Evolutionary conservation across 192 early-diverging fungal species (phyloP).

Genomic region (Linnemannia exigua): DNA sequence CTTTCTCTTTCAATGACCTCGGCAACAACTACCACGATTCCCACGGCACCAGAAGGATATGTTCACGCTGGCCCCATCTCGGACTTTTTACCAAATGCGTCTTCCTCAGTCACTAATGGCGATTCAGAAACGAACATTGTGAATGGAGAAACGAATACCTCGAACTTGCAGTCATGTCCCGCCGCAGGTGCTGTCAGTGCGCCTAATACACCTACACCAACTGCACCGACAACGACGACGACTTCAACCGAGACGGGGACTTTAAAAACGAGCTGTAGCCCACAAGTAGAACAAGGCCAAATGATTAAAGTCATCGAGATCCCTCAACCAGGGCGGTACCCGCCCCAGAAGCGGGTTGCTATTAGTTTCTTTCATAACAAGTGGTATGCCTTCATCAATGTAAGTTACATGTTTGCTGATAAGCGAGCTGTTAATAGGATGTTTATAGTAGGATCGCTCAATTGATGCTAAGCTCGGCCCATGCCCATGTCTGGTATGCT

Average conservation of each 20-base stretch:
- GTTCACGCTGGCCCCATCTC: slow-evolving; percentile 32
- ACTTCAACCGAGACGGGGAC: background rate
- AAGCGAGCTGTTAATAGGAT: background rate
- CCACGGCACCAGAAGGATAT: slow-evolving; percentile 24
- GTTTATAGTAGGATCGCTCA: too few relatives aligned
- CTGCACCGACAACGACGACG: background rate
- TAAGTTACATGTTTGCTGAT: too few relatives aligned
- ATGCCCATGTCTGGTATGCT: too few relatives aligned
- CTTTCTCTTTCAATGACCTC: background rate
- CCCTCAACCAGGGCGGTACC: slow-evolving; percentile 49
- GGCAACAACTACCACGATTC: background rate
- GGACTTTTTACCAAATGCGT: slow-evolving; percentile 22
- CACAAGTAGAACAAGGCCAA: slow-evolving; percentile 4
- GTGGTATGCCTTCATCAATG: slow-evolving; percentile 56
- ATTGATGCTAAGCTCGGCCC: too few relatives aligned
- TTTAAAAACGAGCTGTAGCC: background rate
- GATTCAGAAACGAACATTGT: background rate
- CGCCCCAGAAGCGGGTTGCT: slow-evolving; percentile 42
- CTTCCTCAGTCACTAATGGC: background rate
- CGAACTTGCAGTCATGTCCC: background rate
- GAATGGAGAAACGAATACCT: background rate
- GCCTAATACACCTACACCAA: slow-evolving; percentile 6
- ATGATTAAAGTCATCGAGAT: slow-evolving; percentile 52
- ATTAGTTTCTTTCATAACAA: slow-evolving; percentile 43
- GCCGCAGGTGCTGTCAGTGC: background rate